These are phyloP conservation scores for Venturia oleaginea DNA, from an alignment of 2,329 filamentous ascomycete species.

Conservation along the genomic window DNA sequence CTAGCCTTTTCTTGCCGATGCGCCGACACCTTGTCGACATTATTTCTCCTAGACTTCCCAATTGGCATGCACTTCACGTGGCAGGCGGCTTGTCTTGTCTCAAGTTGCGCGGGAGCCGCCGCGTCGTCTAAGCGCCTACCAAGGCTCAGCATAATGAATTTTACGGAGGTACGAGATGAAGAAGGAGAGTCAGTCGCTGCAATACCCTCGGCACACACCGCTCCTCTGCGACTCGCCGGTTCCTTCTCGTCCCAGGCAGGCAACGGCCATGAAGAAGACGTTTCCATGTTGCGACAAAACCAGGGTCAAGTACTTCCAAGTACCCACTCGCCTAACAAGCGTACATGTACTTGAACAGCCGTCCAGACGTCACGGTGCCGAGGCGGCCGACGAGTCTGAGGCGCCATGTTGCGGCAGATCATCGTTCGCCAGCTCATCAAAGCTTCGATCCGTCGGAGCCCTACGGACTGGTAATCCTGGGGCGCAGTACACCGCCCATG, in stretches of 20 bases:
- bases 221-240: constrained; percentile 4
- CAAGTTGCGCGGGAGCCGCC: constrained; percentile 6
- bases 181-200: neutral
- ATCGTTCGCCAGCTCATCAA: constrained; percentile 16
- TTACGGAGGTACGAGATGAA: constrained; percentile 4
- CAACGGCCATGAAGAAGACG: neutral
- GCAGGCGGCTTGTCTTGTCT: constrained; percentile 1
- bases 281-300: neutral
- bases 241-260: constrained; percentile 4
- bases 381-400: constrained; percentile 6
- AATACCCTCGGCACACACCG: constrained; percentile 8
- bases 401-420: constrained; percentile 14
- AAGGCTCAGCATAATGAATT: neutral
- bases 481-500: constrained; percentile 12
- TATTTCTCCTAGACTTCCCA: neutral
- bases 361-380: constrained; percentile 5
- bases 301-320: neutral
- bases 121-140: neutral
- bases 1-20: constrained; percentile 7
- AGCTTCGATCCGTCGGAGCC: constrained; percentile 13
- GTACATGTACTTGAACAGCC: neutral
- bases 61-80: constrained; percentile 3
- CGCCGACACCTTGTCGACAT: neutral
- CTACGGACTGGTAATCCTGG: neutral
- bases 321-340: neutral